A percentile compares a stretch with the other conserved stretches of the same genome.
Conservation (phyloP, 768 basidiomycete genomes). For the Lactifluus volemus region DNA sequence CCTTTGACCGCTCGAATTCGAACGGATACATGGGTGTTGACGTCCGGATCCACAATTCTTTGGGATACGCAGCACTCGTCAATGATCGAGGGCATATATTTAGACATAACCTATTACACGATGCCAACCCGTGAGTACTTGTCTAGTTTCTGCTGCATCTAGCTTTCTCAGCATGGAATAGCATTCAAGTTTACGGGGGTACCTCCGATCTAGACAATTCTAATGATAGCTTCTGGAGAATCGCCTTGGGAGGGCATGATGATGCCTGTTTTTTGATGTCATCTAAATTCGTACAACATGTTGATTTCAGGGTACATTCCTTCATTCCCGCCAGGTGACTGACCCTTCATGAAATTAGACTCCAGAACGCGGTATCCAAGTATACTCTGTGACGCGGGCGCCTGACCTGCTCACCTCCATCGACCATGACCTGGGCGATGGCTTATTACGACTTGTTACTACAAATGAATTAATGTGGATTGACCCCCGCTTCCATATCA, state of each 20-base stretch:
- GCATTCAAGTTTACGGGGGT: conserved; percentile 7
- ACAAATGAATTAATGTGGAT: conserved; percentile 63
- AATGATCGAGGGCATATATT: conserved; percentile 10
- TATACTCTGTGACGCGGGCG: conserved; percentile 31
- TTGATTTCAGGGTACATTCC: conserved; percentile 51
- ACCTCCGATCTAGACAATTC: neutral
- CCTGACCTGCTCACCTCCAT: conserved; percentile 45
- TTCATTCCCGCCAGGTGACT: neutral
- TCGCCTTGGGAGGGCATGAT: conserved; percentile 31
- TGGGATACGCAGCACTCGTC: neutral
- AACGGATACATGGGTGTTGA: conserved; percentile 40
- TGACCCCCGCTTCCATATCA: conserved; percentile 49
- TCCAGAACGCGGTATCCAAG: neutral
- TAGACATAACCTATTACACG: neutral
- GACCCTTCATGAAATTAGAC: neutral
- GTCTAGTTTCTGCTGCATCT: neutral
- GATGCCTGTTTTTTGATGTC: conserved; percentile 42
- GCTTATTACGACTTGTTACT: conserved; percentile 46
- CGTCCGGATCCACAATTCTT: conserved; percentile 29
- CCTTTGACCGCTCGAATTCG: conserved; percentile 29
- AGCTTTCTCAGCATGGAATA: neutral
- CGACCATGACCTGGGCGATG: conserved; percentile 35
- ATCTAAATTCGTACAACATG: conserved; percentile 30
- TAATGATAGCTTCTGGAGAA: conserved; percentile 42
- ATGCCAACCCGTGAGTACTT: neutral